Evolutionary conservation across 306 rosid species (phyloP).

Genomic region (Prosopis cineraria): DNA sequence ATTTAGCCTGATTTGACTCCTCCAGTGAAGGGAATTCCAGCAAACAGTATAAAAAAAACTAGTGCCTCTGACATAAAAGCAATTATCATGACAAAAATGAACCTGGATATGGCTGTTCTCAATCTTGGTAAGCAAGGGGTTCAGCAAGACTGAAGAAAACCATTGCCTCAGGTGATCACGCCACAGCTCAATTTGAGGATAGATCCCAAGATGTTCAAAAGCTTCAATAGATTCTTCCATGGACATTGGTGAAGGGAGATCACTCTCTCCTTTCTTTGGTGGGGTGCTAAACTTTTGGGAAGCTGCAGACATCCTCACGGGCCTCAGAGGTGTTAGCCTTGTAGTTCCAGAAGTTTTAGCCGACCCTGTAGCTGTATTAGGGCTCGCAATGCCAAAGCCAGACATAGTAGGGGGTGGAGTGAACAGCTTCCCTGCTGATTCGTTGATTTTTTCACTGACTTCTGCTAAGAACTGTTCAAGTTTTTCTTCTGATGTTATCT

Average conservation of each 20-base stretch:
- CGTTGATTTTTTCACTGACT: constrained; percentile 74
- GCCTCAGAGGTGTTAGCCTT: constrained; percentile 88
- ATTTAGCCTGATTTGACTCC: constrained; percentile 10
- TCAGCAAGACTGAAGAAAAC: constrained; percentile 82
- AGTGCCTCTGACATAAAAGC: constrained; percentile 20
- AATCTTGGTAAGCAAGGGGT: constrained; percentile 73
- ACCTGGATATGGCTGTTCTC: constrained; percentile 92
- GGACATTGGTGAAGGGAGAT: constrained; percentile 91
- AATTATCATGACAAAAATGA: constrained; percentile 23
- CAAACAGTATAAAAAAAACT: constrained; percentile 23
- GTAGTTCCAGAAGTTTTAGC: constrained; percentile 77
- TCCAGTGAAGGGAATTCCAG: not conserved
- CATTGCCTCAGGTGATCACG: constrained; percentile 88
- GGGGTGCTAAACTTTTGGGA: constrained; percentile 91
- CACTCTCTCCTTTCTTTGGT: constrained; percentile 90
- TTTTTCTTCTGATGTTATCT: constrained; percentile 84
- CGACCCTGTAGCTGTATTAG: constrained; percentile 62
- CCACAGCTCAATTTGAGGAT: constrained; percentile 97
- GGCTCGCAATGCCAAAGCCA: constrained; percentile 74
- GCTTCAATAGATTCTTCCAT: constrained; percentile 84
- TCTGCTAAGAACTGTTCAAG: constrained; percentile 83
- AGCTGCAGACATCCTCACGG: constrained; percentile 96
- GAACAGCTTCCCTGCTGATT: constrained; percentile 77
- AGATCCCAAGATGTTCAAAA: constrained; percentile 78
- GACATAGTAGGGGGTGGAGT: constrained; percentile 89